Evolutionary conservation across 2,329 filamentous ascomycete genomes (phyloP), one percentile per base, ranked within the genome.

Genomic region (Cladosporium sp.): DNA sequence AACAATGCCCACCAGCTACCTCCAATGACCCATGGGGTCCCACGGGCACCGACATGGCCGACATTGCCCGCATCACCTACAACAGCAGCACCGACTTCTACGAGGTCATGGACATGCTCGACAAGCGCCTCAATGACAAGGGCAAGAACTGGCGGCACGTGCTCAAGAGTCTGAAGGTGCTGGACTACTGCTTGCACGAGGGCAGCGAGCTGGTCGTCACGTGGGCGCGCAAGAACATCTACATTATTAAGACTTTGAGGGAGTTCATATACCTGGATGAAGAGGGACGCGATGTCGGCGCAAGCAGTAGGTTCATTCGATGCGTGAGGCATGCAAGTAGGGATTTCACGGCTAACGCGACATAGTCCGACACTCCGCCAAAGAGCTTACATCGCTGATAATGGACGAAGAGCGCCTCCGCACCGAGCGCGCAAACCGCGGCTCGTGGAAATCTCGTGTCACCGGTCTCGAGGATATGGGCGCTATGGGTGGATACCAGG

Each of bases 81-180:
- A 96, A 96, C 83, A 96, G 94, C 77, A 93, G 93, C 41, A 94
- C 91, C 80, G 95, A 98, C 79, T 99, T 99, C 82, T 97, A 97
- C 83, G 94, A 99, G 78, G 97, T 99, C 75, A 97, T 99, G 90
- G 95, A 99, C 79, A 99, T 99, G 92, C 85, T 99, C 72, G 95
- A 99, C 81, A 98, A 98, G 84, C 90, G 95, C 72, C 83, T 99
- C 75, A 99, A 99, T 75, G 95, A 99, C 80, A 98, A 99, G 81
- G 95, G 95, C 76, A 99, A 98, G 85, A 99, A 99, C 79, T 99
- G 95, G 95, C 90, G 95, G 74, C 95, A 99, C 78, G 95, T 99
- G 14, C 83, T 99, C 67, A 99, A 99, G 81, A 96, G 95, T 51
- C 84, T 99, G 72, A 99, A 99, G 79, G 95, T 99, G 63, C 86